A percentile compares a stretch with the other conserved stretches of the same genome.
Evolutionary conservation across 257 asterid species (phyloP).

Genomic region (Rhazya stricta): DNA sequence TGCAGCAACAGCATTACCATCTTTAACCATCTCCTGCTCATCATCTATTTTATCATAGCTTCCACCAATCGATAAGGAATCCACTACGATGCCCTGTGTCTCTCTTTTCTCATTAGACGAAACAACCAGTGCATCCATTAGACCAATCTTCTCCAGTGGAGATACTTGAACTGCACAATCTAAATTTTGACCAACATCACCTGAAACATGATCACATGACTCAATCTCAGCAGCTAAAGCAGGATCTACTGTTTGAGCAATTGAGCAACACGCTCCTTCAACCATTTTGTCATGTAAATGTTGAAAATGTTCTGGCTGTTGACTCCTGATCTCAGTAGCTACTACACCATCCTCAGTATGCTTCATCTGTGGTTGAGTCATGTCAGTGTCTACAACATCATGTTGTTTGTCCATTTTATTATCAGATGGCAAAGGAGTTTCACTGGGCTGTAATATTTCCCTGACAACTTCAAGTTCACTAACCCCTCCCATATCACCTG

Average conservation of each 20-base stretch:
- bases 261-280: conserved; percentile 19
- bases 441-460: conserved; percentile 25
- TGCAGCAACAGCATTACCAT: conserved; percentile 27
- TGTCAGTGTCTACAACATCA: conserved; percentile 18
- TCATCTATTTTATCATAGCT: conserved; percentile 23
- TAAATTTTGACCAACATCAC: conserved; percentile 22
- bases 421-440: conserved; percentile 27
- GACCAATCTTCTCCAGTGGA: conserved; percentile 17
- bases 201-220: conserved; percentile 22
- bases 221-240: conserved; percentile 13
- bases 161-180: conserved; percentile 11
- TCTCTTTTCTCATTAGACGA: conserved; percentile 33
- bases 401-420: conserved; percentile 28
- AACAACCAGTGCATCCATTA: conserved; percentile 23
- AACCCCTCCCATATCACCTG: conserved; percentile 21
- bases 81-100: conserved; percentile 26
- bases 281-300: conserved; percentile 31
- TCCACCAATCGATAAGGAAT: conserved; percentile 27
- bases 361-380: conserved; percentile 19
- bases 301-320: conserved; percentile 25
- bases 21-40: conserved; percentile 26
- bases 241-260: conserved; percentile 26
- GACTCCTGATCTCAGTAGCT: conserved; percentile 22
- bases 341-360: conserved; percentile 20
- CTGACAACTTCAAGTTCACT: conserved; percentile 24